phyloP scores from a whole-genome alignment of 2,329 filamentous ascomycete genomes.

The Byssothecium circinans region DNA sequence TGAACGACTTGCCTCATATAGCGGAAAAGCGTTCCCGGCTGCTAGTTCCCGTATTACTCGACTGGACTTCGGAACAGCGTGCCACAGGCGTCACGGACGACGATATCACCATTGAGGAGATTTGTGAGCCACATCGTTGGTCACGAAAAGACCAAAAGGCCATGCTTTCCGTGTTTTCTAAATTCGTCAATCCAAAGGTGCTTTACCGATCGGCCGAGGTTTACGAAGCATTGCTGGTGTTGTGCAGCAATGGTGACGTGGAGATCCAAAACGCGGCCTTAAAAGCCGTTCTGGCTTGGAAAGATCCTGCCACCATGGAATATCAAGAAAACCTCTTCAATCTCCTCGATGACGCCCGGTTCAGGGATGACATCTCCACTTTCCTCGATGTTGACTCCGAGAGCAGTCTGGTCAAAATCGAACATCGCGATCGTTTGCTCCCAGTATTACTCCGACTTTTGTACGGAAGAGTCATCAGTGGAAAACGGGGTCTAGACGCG shows the following conservation, averaged over 20 bases:
- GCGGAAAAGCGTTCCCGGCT: slow-evolving; percentile 85
- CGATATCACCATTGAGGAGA: slow-evolving; percentile 17
- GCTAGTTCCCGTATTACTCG: slow-evolving; percentile 82
- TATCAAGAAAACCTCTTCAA: slow-evolving; percentile 87
- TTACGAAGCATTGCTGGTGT: slow-evolving; percentile 69
- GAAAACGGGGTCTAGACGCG: slow-evolving; percentile 77
- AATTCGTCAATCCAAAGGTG: slow-evolving; percentile 84
- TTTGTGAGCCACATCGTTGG: slow-evolving; percentile 53
- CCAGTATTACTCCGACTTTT: slow-evolving; percentile 84
- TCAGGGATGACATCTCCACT: slow-evolving; percentile 90
- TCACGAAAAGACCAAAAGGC: slow-evolving; percentile 79
- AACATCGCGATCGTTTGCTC: slow-evolving; percentile 74
- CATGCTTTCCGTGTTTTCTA: slow-evolving; percentile 77
- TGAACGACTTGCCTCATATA: slow-evolving; percentile 71
- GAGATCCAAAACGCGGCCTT: slow-evolving; percentile 86
- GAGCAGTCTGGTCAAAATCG: slow-evolving; percentile 67
- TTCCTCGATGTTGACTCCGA: slow-evolving; percentile 73
- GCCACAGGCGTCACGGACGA: slow-evolving; percentile 11
- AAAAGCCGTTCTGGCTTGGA: slow-evolving; percentile 87
- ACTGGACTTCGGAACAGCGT: slow-evolving; percentile 61
- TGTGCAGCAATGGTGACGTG: slow-evolving; percentile 84
- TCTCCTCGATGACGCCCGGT: slow-evolving; percentile 84
- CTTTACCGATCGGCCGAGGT: slow-evolving; percentile 78
- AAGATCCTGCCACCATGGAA: slow-evolving; percentile 69
- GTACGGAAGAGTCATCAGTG: slow-evolving; percentile 86